Evolutionary conservation across 148 eudicot genomes (phyloP), one percentile per base, ranked within the genome.

Genomic region (Rhododendron vialii): DNA sequence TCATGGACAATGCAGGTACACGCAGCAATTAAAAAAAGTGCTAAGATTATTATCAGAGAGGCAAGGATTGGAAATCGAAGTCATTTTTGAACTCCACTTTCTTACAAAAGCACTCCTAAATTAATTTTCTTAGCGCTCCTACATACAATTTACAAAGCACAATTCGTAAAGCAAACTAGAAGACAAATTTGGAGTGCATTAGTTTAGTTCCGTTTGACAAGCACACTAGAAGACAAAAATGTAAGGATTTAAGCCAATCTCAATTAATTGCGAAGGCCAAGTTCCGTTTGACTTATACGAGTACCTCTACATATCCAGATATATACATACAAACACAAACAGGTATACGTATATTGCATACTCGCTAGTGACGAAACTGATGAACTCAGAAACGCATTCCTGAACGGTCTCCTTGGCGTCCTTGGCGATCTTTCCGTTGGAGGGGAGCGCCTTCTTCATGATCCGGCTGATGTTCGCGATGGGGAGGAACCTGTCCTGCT

Each of bases 381-480:
- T 94, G 87, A 95, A 95, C 91, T 95, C 98, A 0, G 98, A 94
- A 26, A 94, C 98, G 36, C 96, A 95, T 81, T 94, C 95, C 82
- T 95, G 98, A 14, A 95, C 96, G 20, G 96, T 94, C 88, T 95
- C 98, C 79, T 95, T 95, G 0, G 98, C 96, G 80, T 95, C 98
- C 84, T 95, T 95, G 0, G 96, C 93, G 69, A 95, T 92, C 89
- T 95, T 95, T 0, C 93, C 98, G 55, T 94, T 94, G 0, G 91
- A 90, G 10, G 96, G 96, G 11, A 93, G 87, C 17, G 88, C 94
- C 84, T 92, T 95, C 86, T 94, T 95, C 98, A 95, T 95, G 81
- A 94, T 94, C 84, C 98, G 83, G 83, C 96, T 90, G 26, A 94
- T 93, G 74, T 94, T 95, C 2, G 96, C 96, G 12, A 95, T 94